Conservation (phyloP, 2,329 filamentous ascomycete genomes). For the Fusarium sp. region DNA sequence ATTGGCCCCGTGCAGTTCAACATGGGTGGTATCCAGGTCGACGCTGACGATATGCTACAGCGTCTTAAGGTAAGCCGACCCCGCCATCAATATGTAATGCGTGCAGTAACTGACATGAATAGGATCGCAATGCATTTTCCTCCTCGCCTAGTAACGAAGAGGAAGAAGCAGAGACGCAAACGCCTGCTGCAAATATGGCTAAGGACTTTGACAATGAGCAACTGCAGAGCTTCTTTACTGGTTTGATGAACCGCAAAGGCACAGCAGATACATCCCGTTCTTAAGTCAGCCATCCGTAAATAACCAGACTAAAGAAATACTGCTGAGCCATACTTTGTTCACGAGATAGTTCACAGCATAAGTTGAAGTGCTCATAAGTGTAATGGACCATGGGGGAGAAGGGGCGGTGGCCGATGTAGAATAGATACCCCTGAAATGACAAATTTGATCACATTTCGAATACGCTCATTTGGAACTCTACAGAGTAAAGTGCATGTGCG, state of each 20-base stretch:
- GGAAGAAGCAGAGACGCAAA: conserved; percentile 52
- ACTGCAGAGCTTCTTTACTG: conserved; percentile 69
- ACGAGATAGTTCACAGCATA: conserved; percentile 10
- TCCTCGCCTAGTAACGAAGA: conserved; percentile 58
- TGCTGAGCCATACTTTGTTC: neutral
- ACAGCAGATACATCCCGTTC: conserved; percentile 33
- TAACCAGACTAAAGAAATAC: conserved; percentile 1
- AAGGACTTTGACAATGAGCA: conserved; percentile 64
- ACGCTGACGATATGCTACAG: conserved; percentile 92
- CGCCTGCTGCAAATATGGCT: conserved; percentile 55
- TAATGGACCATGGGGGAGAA: conserved; percentile 28
- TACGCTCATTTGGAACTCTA: neutral
- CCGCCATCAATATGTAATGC: neutral
- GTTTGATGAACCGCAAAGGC: conserved; percentile 66
- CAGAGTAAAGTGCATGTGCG: neutral
- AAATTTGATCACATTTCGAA: conserved; percentile 33
- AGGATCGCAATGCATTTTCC: conserved; percentile 69
- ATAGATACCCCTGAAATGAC: conserved; percentile 56
- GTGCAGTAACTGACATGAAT: conserved; percentile 35
- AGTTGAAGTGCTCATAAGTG: conserved; percentile 10
- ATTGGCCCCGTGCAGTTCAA: conserved; percentile 98
- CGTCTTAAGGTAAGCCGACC: conserved; percentile 76
- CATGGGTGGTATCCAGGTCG: conserved; percentile 96
- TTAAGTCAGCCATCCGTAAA: conserved; percentile 9
- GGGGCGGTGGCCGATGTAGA: conserved; percentile 49